Conservation (phyloP, 2,329 filamentous ascomycete genomes). For the Thielaviopsis populi region DNA sequence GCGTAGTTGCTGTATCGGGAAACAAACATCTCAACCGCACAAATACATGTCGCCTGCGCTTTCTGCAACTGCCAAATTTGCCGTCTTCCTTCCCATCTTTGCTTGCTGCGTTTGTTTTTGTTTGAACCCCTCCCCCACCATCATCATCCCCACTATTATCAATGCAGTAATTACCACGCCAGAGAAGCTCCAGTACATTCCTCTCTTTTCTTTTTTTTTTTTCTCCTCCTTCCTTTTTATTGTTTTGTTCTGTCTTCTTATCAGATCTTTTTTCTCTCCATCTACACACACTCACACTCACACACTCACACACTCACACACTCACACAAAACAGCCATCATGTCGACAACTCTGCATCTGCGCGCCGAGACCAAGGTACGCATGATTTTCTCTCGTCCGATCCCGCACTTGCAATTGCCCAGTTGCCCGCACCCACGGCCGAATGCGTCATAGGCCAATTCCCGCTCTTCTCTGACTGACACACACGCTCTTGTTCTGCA, state of each 20-base stretch:
- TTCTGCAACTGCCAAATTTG: background rate
- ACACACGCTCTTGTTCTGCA: background rate
- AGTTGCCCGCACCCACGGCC: background rate
- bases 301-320: background rate
- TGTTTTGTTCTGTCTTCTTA: background rate
- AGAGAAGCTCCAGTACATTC: background rate
- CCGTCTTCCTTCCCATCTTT: background rate
- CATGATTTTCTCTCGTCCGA: background rate
- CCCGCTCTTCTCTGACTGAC: background rate
- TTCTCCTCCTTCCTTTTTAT: background rate
- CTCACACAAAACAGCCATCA: conserved; percentile 11
- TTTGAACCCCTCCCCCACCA: background rate
- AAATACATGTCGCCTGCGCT: too few species aligned
- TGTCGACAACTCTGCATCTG: conserved; percentile 29
- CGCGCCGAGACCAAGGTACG: conserved; percentile 36
- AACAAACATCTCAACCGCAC: too few species aligned
- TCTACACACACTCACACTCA: too few species aligned
- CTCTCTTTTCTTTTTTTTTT: background rate
- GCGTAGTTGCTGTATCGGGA: too few species aligned
- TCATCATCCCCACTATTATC: background rate
- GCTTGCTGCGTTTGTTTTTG: background rate
- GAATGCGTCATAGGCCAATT: background rate
- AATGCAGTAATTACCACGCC: background rate
- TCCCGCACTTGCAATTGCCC: background rate
- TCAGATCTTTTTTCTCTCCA: background rate